Conservation (phyloP, 1,284 basidiomycete genomes). For the Fomitopsis schrenkii region DNA sequence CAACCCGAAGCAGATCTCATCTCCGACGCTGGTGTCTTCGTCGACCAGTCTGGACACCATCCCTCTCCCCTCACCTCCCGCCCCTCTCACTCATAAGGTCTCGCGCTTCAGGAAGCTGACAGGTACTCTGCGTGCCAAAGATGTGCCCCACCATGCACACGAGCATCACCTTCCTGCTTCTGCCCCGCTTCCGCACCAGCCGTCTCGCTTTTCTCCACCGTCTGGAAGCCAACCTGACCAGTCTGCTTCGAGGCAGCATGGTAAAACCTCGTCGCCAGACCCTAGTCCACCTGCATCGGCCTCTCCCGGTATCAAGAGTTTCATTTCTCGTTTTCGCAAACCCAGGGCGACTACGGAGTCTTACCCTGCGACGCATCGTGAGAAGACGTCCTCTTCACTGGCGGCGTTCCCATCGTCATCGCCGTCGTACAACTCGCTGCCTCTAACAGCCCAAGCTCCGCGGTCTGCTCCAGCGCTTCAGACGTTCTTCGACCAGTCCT, state of each 20-base stretch:
- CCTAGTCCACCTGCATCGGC: constrained; percentile 64
- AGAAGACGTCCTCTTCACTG: constrained; percentile 10
- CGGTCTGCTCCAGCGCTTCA: constrained; percentile 9
- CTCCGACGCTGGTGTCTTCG: constrained; percentile 66
- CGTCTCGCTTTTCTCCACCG: constrained; percentile 13
- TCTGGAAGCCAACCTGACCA: constrained; percentile 32
- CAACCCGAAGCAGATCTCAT: constrained; percentile 68
- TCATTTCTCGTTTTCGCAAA: constrained; percentile 77
- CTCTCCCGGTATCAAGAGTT: constrained; percentile 67
- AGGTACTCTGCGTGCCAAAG: constrained; percentile 67
- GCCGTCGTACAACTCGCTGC: constrained; percentile 11
- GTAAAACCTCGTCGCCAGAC: constrained; percentile 26
- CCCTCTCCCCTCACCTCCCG: constrained; percentile 46
- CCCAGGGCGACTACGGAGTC: constrained; percentile 39
- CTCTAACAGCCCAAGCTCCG: not conserved
- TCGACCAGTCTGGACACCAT: constrained; percentile 75
- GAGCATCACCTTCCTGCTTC: constrained; percentile 30
- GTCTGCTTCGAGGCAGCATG: constrained; percentile 19
- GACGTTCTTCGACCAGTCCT: constrained; percentile 6
- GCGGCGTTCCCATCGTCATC: constrained; percentile 10
- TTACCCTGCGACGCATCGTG: constrained; percentile 13
- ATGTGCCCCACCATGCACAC: constrained; percentile 40
- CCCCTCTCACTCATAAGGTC: constrained; percentile 22
- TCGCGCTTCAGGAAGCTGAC: constrained; percentile 65
- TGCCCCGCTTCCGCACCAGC: constrained; percentile 17